These are phyloP conservation scores for Cryptosporidium sp. DNA, from an alignment of 169 alveolate species.

Conservation along the genomic window DNA sequence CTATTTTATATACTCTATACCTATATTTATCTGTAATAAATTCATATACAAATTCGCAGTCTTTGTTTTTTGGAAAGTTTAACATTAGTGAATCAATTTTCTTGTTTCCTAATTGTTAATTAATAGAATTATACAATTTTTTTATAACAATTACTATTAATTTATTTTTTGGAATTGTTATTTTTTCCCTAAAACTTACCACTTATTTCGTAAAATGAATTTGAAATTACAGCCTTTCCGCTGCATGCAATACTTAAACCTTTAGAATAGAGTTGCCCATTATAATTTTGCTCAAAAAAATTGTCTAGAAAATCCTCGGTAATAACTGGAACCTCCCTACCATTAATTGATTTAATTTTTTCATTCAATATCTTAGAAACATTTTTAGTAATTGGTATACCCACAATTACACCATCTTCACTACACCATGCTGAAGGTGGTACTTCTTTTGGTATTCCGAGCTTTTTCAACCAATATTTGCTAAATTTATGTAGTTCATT, in stretches of 20 bases:
- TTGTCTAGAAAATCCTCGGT: conserved; percentile 20
- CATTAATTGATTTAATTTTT: conserved; percentile 18
- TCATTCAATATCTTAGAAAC: conserved; percentile 25
- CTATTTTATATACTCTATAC: conserved; percentile 49
- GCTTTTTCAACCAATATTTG: conserved; percentile 57
- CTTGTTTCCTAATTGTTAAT: not conserved
- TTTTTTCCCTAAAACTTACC: conserved; percentile 45
- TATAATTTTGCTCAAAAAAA: not conserved
- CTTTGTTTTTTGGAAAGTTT: not conserved
- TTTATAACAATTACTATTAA: too few relatives aligned
- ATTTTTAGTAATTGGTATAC: conserved; percentile 39
- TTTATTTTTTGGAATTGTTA: too few relatives aligned
- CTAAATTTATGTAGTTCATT: conserved; percentile 52
- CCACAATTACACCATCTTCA: conserved; percentile 42
- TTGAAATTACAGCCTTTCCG: conserved; percentile 41
- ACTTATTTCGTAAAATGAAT: conserved; percentile 54
- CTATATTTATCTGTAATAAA: conserved; percentile 45
- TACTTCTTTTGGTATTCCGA: conserved; percentile 62
- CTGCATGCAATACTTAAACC: conserved; percentile 18
- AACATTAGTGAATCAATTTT: conserved; percentile 46
- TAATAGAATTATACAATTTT: not conserved
- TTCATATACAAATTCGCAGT: conserved; percentile 32
- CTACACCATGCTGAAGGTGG: conserved; percentile 76
- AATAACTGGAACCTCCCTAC: conserved; percentile 28
- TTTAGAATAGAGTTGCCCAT: not conserved